These are phyloP conservation scores for Parastagonospora avenae DNA, from an alignment of 2,329 filamentous ascomycete genomes.

Conservation along the genomic window DNA sequence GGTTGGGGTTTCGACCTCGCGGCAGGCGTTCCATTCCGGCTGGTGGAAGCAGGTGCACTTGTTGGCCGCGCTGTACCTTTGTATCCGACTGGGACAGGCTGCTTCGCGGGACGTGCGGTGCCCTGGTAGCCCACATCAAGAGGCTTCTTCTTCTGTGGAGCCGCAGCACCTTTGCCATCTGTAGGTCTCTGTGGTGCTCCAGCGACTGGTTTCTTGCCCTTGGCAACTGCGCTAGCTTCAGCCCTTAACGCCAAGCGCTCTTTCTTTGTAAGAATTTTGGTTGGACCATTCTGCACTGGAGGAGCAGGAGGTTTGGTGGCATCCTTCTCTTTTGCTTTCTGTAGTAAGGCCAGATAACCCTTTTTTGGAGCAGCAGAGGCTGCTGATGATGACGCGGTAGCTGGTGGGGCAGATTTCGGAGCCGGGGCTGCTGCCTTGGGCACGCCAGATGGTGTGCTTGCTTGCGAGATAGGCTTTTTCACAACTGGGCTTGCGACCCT, in stretches of 20 bases:
- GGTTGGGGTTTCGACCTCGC: constrained; percentile 37
- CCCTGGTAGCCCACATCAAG: constrained; percentile 53
- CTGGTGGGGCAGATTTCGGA: constrained; percentile 23
- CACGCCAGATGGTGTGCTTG: constrained; percentile 16
- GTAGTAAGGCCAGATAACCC: constrained; percentile 75
- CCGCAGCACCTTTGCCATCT: constrained; percentile 31
- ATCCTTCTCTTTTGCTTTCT: constrained; percentile 68
- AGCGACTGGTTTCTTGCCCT: constrained; percentile 38
- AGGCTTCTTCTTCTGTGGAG: constrained; percentile 45
- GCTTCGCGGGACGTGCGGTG: constrained; percentile 52
- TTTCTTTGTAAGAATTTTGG: constrained; percentile 67
- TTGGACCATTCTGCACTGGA: constrained; percentile 75
- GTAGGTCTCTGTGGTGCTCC: constrained; percentile 15
- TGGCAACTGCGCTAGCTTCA: constrained; percentile 49
- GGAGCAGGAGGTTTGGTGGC: constrained; percentile 58
- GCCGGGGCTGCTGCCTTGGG: constrained; percentile 27
- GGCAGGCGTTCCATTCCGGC: constrained; percentile 30
- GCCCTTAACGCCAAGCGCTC: constrained; percentile 55
- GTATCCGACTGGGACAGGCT: constrained; percentile 42
- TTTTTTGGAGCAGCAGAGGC: constrained; percentile 64
- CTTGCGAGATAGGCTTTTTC: constrained; percentile 30
- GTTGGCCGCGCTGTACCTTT: constrained; percentile 44
- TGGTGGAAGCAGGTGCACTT: constrained; percentile 25
- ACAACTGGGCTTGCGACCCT: constrained; percentile 25
- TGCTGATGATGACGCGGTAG: constrained; percentile 30